A percentile compares a stretch with the other conserved stretches of the same genome.
Conservation (phyloP, 768 basidiomycete species). For the Xanthoconium purpureum region DNA sequence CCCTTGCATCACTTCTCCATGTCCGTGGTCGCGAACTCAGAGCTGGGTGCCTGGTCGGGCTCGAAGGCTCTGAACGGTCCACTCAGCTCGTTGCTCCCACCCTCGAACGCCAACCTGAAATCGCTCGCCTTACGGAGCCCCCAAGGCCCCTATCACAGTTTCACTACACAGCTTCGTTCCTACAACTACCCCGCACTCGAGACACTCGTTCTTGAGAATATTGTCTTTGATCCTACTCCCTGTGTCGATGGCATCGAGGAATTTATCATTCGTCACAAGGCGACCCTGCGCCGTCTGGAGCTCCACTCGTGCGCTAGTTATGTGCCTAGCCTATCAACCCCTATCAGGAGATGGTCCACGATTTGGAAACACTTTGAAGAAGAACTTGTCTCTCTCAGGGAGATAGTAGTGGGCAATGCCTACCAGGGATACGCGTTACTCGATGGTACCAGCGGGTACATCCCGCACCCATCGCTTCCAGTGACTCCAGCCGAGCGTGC, state of each 20-base stretch:
- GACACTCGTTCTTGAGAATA: slow-evolving; percentile 28
- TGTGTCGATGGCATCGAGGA: slow-evolving; percentile 27
- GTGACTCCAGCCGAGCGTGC: background rate
- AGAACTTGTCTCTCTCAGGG: slow-evolving; percentile 23
- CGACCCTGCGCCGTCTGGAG: slow-evolving; percentile 22
- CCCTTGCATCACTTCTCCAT: slow-evolving; percentile 31
- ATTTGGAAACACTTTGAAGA: slow-evolving; percentile 25
- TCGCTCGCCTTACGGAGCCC: slow-evolving; percentile 28
- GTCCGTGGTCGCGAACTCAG: slow-evolving; percentile 31
- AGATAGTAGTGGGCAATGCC: slow-evolving; percentile 18
- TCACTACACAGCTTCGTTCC: slow-evolving; percentile 17
- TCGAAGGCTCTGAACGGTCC: slow-evolving; percentile 29
- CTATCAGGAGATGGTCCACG: slow-evolving; percentile 25
- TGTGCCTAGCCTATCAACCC: slow-evolving; percentile 5
- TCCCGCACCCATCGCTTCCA: slow-evolving; percentile 16
- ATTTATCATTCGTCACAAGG: slow-evolving; percentile 32
- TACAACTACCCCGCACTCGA: slow-evolving; percentile 26
- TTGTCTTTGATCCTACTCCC: slow-evolving; percentile 25
- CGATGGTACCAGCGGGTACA: slow-evolving; percentile 21
- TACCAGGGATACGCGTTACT: slow-evolving; percentile 25
- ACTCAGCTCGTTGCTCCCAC: slow-evolving; percentile 25
- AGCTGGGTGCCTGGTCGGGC: slow-evolving; percentile 29
- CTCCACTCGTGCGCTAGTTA: slow-evolving; percentile 28
- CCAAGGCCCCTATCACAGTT: slow-evolving; percentile 30
- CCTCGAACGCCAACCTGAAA: slow-evolving; percentile 16